phyloP scores from a whole-genome alignment of 495 filamentous ascomycete genomes.

The Sporormia fimetaria region DNA sequence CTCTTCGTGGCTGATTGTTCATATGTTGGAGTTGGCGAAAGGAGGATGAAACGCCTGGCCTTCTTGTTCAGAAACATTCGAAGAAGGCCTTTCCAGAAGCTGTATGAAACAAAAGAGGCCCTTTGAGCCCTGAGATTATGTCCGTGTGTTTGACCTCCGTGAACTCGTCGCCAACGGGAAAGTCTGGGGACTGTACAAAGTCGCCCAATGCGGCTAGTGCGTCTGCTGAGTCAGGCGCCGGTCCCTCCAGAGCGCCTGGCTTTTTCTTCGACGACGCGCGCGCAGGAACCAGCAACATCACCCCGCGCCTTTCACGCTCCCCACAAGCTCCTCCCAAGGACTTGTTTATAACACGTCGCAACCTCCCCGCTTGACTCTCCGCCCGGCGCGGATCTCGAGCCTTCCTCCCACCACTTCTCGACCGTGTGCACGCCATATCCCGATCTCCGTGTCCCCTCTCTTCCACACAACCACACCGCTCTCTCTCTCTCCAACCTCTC shows the following conservation, averaged over 20 bases:
- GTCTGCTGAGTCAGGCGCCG: not conserved
- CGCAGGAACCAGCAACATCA: not conserved
- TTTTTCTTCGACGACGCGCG: slow-evolving; percentile 7
- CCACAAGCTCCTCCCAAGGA: slow-evolving; percentile 1
- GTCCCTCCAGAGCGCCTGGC: slow-evolving; percentile 9
- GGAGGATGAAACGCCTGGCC: no score
- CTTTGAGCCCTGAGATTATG: no score
- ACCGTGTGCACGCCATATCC: not conserved
- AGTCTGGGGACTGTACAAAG: slow-evolving; percentile 2
- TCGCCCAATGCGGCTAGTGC: not conserved
- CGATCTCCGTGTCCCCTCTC: not conserved
- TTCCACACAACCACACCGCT: not conserved
- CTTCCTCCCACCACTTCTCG: not conserved
- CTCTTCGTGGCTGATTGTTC: no score
- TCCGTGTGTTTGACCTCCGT: no score
- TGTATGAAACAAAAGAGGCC: no score
- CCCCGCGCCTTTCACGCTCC: not conserved
- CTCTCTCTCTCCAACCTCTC: slow-evolving; percentile 1
- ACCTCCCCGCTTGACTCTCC: slow-evolving; percentile 2
- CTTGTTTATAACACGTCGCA: not conserved
- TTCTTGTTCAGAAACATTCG: no score
- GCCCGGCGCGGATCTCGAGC: slow-evolving; percentile 18
- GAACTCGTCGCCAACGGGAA: no score
- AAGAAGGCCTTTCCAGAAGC: no score
- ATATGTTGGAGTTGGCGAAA: no score